Conservation (phyloP, 2,329 filamentous ascomycete genomes). For the Curvularia spicifera region DNA sequence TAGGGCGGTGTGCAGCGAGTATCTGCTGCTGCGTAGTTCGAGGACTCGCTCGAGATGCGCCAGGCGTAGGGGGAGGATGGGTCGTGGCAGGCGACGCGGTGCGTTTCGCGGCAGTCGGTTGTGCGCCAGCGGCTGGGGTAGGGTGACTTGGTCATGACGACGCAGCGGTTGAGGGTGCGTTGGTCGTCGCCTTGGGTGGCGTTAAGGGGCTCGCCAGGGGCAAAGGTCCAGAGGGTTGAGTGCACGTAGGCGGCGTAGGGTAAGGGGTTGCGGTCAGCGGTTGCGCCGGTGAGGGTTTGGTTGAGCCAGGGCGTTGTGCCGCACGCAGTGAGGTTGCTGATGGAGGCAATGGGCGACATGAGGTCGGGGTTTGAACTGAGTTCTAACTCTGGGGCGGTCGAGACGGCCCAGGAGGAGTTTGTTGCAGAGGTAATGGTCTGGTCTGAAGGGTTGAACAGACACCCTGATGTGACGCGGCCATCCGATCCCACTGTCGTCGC, state of each 20-base stretch:
- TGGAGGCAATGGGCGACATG: slow-evolving; percentile 30
- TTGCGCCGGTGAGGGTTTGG: slow-evolving; percentile 58
- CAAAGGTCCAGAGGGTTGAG: slow-evolving; percentile 67
- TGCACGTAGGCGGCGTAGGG: slow-evolving; percentile 61
- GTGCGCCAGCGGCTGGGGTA: slow-evolving; percentile 64
- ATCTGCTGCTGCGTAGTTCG: slow-evolving; percentile 54
- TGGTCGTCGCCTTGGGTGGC: slow-evolving; percentile 42
- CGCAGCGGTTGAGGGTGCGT: slow-evolving; percentile 57
- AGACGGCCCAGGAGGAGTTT: slow-evolving; percentile 55
- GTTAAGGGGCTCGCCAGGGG: slow-evolving; percentile 61
- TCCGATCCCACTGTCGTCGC: slow-evolving; percentile 45
- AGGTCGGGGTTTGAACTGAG: slow-evolving; percentile 34
- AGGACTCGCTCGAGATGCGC: slow-evolving; percentile 55
- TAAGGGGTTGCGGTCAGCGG: slow-evolving; percentile 56
- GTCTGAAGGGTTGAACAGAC: slow-evolving; percentile 58
- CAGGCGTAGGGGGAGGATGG: slow-evolving; percentile 63
- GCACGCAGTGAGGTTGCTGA: slow-evolving; percentile 59
- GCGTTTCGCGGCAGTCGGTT: slow-evolving; percentile 59
- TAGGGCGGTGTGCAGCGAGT: slow-evolving; percentile 57
- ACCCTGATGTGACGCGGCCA: slow-evolving; percentile 58
- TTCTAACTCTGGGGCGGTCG: slow-evolving; percentile 25
- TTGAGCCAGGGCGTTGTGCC: slow-evolving; percentile 68
- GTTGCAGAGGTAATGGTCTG: slow-evolving; percentile 54
- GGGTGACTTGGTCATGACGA: slow-evolving; percentile 56
- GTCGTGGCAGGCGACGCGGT: slow-evolving; percentile 64